Evolutionary conservation across 306 rosid species (phyloP).

Genomic region (Fragaria nilgerrensis): DNA sequence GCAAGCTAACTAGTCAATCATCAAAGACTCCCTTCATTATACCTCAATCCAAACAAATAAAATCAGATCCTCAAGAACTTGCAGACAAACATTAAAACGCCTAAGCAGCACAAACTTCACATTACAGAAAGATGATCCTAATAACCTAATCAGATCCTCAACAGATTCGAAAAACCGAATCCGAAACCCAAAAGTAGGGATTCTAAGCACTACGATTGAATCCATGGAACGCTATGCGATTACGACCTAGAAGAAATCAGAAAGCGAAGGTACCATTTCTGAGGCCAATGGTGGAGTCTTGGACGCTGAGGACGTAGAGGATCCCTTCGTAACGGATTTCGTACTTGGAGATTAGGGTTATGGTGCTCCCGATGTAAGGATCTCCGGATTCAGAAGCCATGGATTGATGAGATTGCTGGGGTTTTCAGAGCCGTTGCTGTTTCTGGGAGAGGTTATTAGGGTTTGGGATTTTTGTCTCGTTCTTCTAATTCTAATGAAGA

Average conservation of each 20-base stretch:
- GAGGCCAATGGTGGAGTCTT: slow-evolving; percentile 62
- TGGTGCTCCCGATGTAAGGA: slow-evolving; percentile 56
- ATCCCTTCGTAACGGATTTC: slow-evolving; percentile 82
- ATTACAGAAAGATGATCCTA: not conserved
- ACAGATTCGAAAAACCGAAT: not conserved
- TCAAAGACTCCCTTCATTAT: not conserved
- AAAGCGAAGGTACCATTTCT: slow-evolving; percentile 39
- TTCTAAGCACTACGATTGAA: not conserved
- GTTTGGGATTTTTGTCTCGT: not conserved
- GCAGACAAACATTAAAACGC: not conserved
- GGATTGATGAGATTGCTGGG: not conserved
- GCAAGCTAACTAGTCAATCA: not conserved
- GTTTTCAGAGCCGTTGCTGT: slow-evolving; percentile 15
- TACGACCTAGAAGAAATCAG: not conserved
- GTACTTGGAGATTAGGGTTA: slow-evolving; percentile 60
- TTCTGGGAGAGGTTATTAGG: slow-evolving; percentile 3
- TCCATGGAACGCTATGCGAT: not conserved
- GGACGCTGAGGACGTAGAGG: slow-evolving; percentile 42
- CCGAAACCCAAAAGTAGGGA: not conserved
- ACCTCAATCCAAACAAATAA: not conserved
- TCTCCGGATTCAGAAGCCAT: slow-evolving; percentile 53
- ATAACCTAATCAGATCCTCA: not conserved
- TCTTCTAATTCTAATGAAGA: not conserved
- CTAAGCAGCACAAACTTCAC: not conserved
- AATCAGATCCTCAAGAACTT: not conserved